A percentile compares a stretch with the other conserved stretches of the same genome.
These are phyloP conservation scores for Brassica rapa DNA, from an alignment of 345 rosid genomes.

Conservation along the genomic window DNA sequence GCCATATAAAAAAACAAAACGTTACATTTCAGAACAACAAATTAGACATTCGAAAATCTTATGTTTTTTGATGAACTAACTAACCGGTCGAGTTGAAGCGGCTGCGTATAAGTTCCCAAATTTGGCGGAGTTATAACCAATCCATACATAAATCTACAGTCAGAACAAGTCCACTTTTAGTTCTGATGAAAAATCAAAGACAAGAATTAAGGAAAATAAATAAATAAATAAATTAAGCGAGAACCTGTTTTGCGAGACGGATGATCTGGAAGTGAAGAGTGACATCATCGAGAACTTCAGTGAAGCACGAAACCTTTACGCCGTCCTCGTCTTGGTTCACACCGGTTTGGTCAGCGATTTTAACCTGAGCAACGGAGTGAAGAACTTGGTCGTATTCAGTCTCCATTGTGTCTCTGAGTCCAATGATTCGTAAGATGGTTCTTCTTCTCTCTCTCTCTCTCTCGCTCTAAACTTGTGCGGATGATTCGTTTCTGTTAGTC, in stretches of 20 bases:
- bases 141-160: conserved; percentile 75
- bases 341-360: conserved; percentile 17
- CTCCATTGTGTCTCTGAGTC: conserved; percentile 23
- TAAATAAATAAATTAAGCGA: neutral
- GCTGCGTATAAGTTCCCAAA: conserved; percentile 83
- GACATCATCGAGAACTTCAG: conserved; percentile 62
- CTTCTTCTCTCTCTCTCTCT: neutral
- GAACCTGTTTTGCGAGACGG: conserved; percentile 68
- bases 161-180: neutral
- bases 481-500: neutral
- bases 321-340: conserved; percentile 20
- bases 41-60: neutral
- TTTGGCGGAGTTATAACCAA: conserved; percentile 71
- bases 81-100: conserved; percentile 62
- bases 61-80: conserved; percentile 26
- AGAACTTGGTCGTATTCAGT: conserved; percentile 33
- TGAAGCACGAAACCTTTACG: conserved; percentile 58
- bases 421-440: neutral
- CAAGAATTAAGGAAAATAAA: neutral
- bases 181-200: conserved; percentile 16
- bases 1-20: neutral
- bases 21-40: neutral
- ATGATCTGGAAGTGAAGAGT: conserved; percentile 80
- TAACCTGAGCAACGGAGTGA: conserved; percentile 30
- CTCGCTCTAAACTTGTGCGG: neutral